Evolutionary conservation across 2,329 filamentous ascomycete species (phyloP).

Genomic region (Ophiocordyceps camponoti-floridani): DNA sequence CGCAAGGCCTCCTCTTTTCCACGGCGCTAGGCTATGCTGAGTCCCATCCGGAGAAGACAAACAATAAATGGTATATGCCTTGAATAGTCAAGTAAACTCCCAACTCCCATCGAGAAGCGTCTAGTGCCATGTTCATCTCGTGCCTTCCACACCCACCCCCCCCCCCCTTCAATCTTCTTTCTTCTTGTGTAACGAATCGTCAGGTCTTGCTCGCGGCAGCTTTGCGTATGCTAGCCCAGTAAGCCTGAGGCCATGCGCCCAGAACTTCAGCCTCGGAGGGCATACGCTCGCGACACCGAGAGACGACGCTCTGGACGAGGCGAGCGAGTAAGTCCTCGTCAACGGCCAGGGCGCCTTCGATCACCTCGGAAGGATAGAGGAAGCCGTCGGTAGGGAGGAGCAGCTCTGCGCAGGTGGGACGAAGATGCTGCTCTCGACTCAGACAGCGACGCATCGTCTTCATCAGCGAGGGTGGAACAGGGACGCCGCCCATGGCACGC

Average conservation of each 20-base stretch:
- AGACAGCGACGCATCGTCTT: slow-evolving; percentile 46
- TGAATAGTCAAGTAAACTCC: slow-evolving; percentile 9
- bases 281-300: slow-evolving; percentile 37
- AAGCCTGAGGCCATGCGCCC: slow-evolving; percentile 39
- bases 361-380: slow-evolving; percentile 40
- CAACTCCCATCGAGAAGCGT: neutral
- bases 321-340: slow-evolving; percentile 43
- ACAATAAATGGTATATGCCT: slow-evolving; percentile 6
- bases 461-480: slow-evolving; percentile 40
- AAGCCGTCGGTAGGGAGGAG: slow-evolving; percentile 42
- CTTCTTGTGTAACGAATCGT: too few species aligned
- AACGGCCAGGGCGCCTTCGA: slow-evolving; percentile 36
- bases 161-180: too few species aligned
- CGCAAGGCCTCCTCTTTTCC: neutral
- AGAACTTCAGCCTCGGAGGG: slow-evolving; percentile 39
- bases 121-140: neutral
- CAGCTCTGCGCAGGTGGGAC: slow-evolving; percentile 46
- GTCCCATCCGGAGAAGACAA: slow-evolving; percentile 1
- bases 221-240: slow-evolving; percentile 41
- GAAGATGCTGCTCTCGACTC: slow-evolving; percentile 39
- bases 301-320: slow-evolving; percentile 45
- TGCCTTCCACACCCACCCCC: too few species aligned
- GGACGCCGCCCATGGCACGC: slow-evolving; percentile 45
- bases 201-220: slow-evolving; percentile 19
- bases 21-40: slow-evolving; percentile 4